Evolutionary conservation across 768 basidiomycete genomes (phyloP), one percentile per base, ranked within the genome.

Genomic region (Tylopilus intermedius): DNA sequence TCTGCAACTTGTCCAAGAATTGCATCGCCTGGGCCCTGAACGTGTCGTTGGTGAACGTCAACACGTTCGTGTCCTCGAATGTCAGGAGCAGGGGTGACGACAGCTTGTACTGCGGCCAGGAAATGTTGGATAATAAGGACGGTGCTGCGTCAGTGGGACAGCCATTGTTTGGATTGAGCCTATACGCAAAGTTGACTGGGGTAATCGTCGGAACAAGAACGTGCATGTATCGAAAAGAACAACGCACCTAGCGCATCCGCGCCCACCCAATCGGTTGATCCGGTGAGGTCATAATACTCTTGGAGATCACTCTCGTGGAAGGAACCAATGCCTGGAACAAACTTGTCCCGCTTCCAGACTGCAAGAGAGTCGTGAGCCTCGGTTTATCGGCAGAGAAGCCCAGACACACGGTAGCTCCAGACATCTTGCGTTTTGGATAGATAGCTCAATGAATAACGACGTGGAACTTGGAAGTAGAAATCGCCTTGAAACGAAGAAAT

Each of bases 401-500:
- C 21, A 5, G 22, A 21, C 21, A 5, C 8, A 62, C 54, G 43
- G 27, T 52, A 58, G 41, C 54, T 50, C 56, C 56, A 60, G 11
- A 55, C 53, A 14, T 50, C 22, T 40, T 62, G 59, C 1, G 51
- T 62, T 2, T 10, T 29, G 29, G 61, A 62, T 2, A 60, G 35
- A 22, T 53, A 41, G 22, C 50, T 42, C 22, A 61, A 30, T 0
- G 48, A 3, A 15, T 50, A 59, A 1, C 54, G 49, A 5, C 54
- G 54, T 8, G 53, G 59, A 10, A 22, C 43, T 2, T 49, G 52
- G 13, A 50, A 50, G 42, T 32, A 18, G 14, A 43, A 37, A 43
- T 50, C 49, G 2, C 49, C 41, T n/a, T 39, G 51, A 73, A 75
- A 9, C 51, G 47, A 11, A 64, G 45, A 26, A 42, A 49, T 49